A percentile compares a stretch with the other conserved stretches of the same genome.
Conservation (phyloP, 2,329 filamentous ascomycete species). For the Reticulascus tulasneorum region DNA sequence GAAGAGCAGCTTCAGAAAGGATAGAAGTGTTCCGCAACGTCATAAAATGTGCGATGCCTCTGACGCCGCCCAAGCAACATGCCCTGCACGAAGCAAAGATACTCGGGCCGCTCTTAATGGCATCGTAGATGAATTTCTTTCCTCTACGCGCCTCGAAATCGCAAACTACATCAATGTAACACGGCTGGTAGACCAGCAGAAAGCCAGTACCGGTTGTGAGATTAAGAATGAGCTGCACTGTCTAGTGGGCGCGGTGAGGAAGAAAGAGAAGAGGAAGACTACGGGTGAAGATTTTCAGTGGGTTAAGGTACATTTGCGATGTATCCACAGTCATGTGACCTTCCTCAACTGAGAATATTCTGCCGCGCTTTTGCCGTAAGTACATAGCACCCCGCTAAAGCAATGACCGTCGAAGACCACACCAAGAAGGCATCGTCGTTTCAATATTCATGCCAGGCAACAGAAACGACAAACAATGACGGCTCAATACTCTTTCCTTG, state of each 20-base stretch:
- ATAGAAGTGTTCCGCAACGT: no score
- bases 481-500: not conserved
- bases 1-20: no score
- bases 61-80: constrained; percentile 71
- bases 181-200: constrained; percentile 59
- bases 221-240: constrained; percentile 74
- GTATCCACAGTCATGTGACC: constrained; percentile 12
- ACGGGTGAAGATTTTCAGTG: constrained; percentile 13
- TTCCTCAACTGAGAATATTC: not conserved
- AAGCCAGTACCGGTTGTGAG: constrained; percentile 57
- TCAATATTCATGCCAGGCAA: constrained; percentile 12
- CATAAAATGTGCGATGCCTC: constrained; percentile 67
- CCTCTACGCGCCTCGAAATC: constrained; percentile 48
- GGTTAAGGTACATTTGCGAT: constrained; percentile 7
- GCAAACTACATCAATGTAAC: constrained; percentile 53
- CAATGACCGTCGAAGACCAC: no score
- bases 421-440: constrained; percentile 14
- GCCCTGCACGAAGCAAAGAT: constrained; percentile 30
- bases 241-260: constrained; percentile 73
- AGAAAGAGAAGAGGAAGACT: constrained; percentile 34
- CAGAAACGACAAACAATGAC: constrained; percentile 7
- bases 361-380: constrained; percentile 10
- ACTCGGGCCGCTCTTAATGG: constrained; percentile 73
- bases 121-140: constrained; percentile 44
- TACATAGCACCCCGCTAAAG: no score